Evolutionary conservation across 805 yeast species (phyloP).

Genomic region (Sungouiozyma ichnusensis): DNA sequence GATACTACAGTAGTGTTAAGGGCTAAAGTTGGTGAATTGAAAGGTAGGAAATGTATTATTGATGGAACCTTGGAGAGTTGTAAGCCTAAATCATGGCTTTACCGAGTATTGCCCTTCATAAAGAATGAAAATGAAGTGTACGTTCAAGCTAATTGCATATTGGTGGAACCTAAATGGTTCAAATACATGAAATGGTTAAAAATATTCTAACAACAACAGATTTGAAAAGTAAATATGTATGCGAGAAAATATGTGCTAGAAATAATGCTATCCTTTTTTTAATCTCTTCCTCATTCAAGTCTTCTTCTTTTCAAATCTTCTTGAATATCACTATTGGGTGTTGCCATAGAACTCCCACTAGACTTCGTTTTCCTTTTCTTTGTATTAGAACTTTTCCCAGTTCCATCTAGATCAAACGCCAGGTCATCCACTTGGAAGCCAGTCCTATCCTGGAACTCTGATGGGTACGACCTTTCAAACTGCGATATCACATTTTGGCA

Average conservation of each 20-base stretch:
- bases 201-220: conserved; percentile 11
- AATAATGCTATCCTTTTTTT: background rate
- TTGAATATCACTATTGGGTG: conserved; percentile 25
- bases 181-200: conserved; percentile 52
- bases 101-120: background rate
- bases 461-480: conserved; percentile 25
- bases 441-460: conserved; percentile 23
- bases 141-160: conserved; percentile 57
- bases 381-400: conserved; percentile 16
- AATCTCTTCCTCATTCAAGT: conserved; percentile 15
- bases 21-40: conserved; percentile 53
- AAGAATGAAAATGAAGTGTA: conserved; percentile 17
- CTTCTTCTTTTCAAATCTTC: conserved; percentile 27
- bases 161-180: conserved; percentile 87
- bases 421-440: conserved; percentile 27
- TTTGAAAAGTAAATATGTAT: background rate
- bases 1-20: conserved; percentile 53
- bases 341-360: conserved; percentile 28
- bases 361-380: conserved; percentile 26
- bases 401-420: conserved; percentile 29
- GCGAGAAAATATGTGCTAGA: too few species aligned
- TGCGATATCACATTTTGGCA: conserved; percentile 24
- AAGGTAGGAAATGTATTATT: conserved; percentile 77
- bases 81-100: conserved; percentile 6
- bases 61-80: conserved; percentile 50